Base-by-base conservation (phyloP, 2,329 filamentous ascomycete genomes). In the Periconia sp. region DNA sequence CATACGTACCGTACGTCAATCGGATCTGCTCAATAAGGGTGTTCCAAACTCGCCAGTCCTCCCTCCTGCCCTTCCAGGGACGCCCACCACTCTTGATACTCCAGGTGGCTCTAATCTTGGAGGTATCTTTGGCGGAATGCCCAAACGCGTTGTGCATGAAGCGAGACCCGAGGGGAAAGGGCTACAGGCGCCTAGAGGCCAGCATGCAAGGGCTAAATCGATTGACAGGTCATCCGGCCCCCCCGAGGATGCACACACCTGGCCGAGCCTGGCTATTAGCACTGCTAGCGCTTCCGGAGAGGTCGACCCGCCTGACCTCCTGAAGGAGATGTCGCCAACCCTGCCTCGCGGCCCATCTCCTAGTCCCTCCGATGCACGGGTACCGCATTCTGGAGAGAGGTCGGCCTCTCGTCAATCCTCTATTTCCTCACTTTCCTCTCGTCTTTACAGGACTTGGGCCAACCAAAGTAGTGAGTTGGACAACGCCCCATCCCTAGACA, bases 181-280 rank as follows among this genome's bases (percentile, higher is more conserved):
- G 17, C 57, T 70, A 2, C 63, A 64, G 62, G 62, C 83, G 41
- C 79, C 82, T 35, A 72, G 74, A 19, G 15, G 33, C 10, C 77
- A 79, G 2, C 70, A 75, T 35, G 62, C 55, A 13, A 80, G 87
- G 35, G 82, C 84, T 6, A 81, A 80, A 31, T 90, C 88, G 0
- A 84, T 85, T 7, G 88, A 91, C 54, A 79, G 85, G 41, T 81
- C 59, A 60, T 83, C 75, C 2, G 86, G 88, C 49, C 77, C 78
- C 19, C 84, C 78, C 49, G 75, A 79, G 10, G 86, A 90, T 65
- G 85, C 87, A 59, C 86, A 88, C 55, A 82, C 82, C 2, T 81
- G 81, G 41, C 79, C 89, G 1, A 85, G 83, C 58, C 79, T 91
- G 2, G 84, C 83, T 3, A 63, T 91, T 23, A 89, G 82, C 67